Evolutionary conservation across 2,329 filamentous ascomycete genomes (phyloP).

Genomic region (Xylariaceae sp.): DNA sequence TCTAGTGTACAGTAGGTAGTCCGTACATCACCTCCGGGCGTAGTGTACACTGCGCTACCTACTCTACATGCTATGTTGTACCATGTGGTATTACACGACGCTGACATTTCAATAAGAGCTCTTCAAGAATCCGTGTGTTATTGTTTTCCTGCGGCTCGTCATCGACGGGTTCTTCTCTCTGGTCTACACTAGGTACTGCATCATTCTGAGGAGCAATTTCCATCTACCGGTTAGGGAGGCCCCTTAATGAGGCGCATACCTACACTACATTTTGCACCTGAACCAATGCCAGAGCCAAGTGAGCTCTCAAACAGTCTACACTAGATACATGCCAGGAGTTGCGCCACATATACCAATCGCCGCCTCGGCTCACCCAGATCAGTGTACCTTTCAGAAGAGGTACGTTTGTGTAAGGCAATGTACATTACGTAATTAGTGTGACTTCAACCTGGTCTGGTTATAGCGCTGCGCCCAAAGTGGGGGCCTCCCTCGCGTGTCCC

Average conservation of each 20-base stretch:
- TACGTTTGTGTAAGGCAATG: background rate
- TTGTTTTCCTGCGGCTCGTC: background rate
- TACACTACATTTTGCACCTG: background rate
- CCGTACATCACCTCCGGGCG: no score
- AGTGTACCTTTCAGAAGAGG: no score
- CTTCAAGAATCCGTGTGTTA: background rate
- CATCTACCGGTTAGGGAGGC: background rate
- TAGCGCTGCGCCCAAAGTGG: background rate
- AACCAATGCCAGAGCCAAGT: background rate
- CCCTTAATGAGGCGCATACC: slow-evolving; percentile 1
- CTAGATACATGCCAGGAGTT: no score
- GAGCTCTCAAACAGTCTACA: no score
- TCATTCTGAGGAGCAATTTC: background rate
- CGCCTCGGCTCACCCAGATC: no score
- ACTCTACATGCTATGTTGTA: background rate
- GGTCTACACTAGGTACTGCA: background rate
- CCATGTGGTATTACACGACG: background rate
- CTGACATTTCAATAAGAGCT: no score
- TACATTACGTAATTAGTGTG: background rate
- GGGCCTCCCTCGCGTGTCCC: background rate
- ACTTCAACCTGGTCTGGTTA: background rate
- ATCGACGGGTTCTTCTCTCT: background rate
- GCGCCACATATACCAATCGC: no score
- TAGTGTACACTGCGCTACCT: no score
- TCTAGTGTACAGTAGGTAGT: no score